These are phyloP conservation scores for Calonectria montana DNA, from an alignment of 2,329 filamentous ascomycete species.

Conservation along the genomic window DNA sequence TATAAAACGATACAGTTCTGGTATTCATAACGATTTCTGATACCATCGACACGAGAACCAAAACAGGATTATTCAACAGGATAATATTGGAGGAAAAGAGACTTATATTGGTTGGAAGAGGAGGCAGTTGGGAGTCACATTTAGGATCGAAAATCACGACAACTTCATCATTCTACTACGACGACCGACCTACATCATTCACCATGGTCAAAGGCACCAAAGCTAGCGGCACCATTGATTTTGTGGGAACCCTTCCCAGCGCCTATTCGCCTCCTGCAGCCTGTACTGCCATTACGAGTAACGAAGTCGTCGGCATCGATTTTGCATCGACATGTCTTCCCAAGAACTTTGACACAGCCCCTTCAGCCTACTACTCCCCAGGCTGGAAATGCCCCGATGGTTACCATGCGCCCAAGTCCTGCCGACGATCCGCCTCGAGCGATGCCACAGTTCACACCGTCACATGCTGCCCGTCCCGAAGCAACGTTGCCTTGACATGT, in stretches of 20 bases:
- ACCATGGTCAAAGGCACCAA: slow-evolving; percentile 15
- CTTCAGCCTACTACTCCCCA: slow-evolving; percentile 46
- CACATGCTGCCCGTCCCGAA: slow-evolving; percentile 48
- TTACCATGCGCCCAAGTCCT: slow-evolving; percentile 41
- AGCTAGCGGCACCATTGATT: not conserved
- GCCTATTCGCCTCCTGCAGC: slow-evolving; percentile 9
- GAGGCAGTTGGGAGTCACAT: not conserved
- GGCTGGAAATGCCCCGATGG: slow-evolving; percentile 47
- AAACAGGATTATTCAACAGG: not conserved
- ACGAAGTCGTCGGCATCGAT: slow-evolving; percentile 38
- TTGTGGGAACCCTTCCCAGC: slow-evolving; percentile 34
- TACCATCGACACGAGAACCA: not conserved
- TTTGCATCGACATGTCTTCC: slow-evolving; percentile 44
- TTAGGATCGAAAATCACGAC: not conserved
- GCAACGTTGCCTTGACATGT: slow-evolving; percentile 43
- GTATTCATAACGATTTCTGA: not conserved
- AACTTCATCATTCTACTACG: not conserved
- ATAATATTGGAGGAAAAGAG: not conserved
- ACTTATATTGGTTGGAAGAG: not conserved
- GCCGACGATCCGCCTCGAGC: slow-evolving; percentile 41
- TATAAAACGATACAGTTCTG: not conserved
- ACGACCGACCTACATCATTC: not conserved
- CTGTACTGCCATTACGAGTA: slow-evolving; percentile 30
- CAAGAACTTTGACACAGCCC: slow-evolving; percentile 38
- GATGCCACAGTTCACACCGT: slow-evolving; percentile 45